Evolutionary conservation across 1,139 yeast species (phyloP), one percentile per base, ranked within the genome.

Genomic region (Candida mesenterica): DNA sequence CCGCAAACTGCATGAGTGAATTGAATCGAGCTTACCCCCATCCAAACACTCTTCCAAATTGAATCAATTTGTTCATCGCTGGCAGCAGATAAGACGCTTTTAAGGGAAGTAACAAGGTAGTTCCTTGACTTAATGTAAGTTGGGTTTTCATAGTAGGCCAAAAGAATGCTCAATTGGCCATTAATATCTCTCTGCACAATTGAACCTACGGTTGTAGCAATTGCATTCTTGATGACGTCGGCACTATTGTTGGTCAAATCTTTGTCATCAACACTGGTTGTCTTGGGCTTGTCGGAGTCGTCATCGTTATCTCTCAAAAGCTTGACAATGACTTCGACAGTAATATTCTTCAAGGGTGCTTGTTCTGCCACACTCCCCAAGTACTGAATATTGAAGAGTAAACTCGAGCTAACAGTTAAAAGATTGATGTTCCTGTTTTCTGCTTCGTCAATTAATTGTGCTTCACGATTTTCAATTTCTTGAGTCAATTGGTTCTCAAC

Each of bases 191-290:
- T 58, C 8, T 71, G 60, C 5, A 72, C 65, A 19, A 76, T 52
- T 10, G 72, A 65, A 1, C 87, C 84, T 26, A 79, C 56, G 0
- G 84, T 66, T 31, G 69, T 67, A 0, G 84, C 75, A 1, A 81
- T 68, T 5, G 75, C 75, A 15, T 61, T 43, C 36, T 66, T 66
- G 7, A 72, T 54, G 5, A 57, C 54, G 13, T 68, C 76, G 31
- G 73, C 72, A 31, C 47, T 49, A 14, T 42, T 33, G 4, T 51
- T 17, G 64, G 46, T 17, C 33, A 35, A 38, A 14, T 39, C 42
- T 20, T 37, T 42, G 6, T 43, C 47, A n/a, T 44, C 41, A 18
- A 33, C 38, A 32, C 34, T 34, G 6, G 33, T 23, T 14, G 25
- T 17, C 29, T 35, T 27, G n/a, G n/a, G n/a, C n/a, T n/a, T n/a